Base-by-base conservation (phyloP, 2,329 filamentous ascomycete genomes). In the Calonectria hawksworthii region DNA sequence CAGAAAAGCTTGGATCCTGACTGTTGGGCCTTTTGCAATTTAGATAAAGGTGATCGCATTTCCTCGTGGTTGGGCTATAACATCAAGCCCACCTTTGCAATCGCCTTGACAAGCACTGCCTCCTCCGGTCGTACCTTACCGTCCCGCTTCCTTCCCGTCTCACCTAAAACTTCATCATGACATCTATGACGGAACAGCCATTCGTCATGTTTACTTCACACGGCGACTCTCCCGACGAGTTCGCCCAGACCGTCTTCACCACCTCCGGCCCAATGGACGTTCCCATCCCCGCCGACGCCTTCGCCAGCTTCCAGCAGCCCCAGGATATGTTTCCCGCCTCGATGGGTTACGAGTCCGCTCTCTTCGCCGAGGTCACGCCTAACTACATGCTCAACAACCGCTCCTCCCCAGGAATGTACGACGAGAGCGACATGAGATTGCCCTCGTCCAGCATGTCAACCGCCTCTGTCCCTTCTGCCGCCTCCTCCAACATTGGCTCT, bases 401-500 rank as follows among this genome's bases (percentile, higher is more conserved):
- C 76, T 83, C 86, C 72, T 91, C 89, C 13, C 89, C 89, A 11
- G 83, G 85, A 73, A 84, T 87, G 76, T 90, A 88, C 78, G 90
- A 91, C 52, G 90, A 91, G 68, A 82, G 84, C 74, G 89, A 91
- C 26, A 83, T 89, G 81, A 85, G 86, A 73, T 81, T 89, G 30
- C 87, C 89, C 21, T 90, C 89, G 36, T 93, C 89, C 67, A 92
- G 89, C 81, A 88, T 90, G 75, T 95, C 89, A 75, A 92, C 89
- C 74, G 89, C 88, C 30, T 93, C 91, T 73, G 92, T 85, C 71
- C 90, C 87, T 68, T 94, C 93, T 67, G 91, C 91, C 5, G 88
- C 92, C 9, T 94, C 93, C 1, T 94, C 93, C 11, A 91, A 91
- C 69, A 90, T 93, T 75, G 92, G 92, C 72, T 94, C 93, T 28